Evolutionary conservation across 1,139 yeast species (phyloP).

Genomic region (Hansenula sp.): DNA sequence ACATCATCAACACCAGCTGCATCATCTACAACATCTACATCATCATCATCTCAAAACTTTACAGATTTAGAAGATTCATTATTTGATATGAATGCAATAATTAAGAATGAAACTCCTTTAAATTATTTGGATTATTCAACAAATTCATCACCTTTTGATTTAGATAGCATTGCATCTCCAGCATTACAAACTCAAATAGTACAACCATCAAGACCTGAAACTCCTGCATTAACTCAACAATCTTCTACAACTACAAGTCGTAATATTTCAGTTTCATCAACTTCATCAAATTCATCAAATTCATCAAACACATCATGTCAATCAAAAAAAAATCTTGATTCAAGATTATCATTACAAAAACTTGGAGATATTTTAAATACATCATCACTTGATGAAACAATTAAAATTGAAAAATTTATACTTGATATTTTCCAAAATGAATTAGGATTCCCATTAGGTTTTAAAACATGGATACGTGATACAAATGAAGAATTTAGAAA

Average conservation of each 20-base stretch:
- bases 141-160: slow-evolving; percentile 1
- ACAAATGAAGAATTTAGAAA: slow-evolving; percentile 51
- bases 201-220: not conserved
- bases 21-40: not conserved
- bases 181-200: not conserved
- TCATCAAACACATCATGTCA: not conserved
- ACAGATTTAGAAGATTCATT: not conserved
- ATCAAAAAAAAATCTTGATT: slow-evolving; percentile 31
- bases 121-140: not conserved
- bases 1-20: not conserved
- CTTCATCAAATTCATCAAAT: not conserved
- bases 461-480: slow-evolving; percentile 78
- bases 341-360: slow-evolving; percentile 54
- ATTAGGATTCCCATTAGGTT: slow-evolving; percentile 66
- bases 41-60: not conserved
- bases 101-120: not conserved
- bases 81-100: not conserved
- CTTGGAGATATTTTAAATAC: slow-evolving; percentile 50
- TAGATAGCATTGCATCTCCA: not conserved
- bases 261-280: not conserved
- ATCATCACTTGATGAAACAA: slow-evolving; percentile 50
- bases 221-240: not conserved
- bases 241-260: not conserved
- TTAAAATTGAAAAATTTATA: slow-evolving; percentile 55
- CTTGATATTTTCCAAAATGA: slow-evolving; percentile 51